Evolutionary conservation across 768 basidiomycete species (phyloP), one percentile per base, ranked within the genome.

Genomic region (Lactifluus pinguis): DNA sequence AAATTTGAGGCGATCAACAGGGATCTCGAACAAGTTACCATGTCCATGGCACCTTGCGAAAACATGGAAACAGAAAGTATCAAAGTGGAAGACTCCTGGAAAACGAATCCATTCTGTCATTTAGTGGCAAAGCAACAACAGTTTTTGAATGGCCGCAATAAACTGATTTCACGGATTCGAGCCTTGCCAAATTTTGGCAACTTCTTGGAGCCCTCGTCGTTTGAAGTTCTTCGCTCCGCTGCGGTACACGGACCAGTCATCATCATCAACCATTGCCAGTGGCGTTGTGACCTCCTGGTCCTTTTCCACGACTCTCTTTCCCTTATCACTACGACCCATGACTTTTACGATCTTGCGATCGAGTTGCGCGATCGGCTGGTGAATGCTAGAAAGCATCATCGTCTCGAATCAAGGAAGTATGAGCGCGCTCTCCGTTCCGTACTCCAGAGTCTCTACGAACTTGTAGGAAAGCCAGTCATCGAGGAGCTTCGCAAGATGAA

Each of bases 191-290:
- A 41, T 4, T 53, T 62, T 17, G 34, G 47, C 17, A 8, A 15
- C 41, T 62, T 62, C 19, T 48, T 53, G 21, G 6, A 2, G 34
- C 6, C 45, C 2, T 15, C 32, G 1, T 39, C 32, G 13, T 62
- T 52, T 42, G 45, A 50, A 5, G 9, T 15, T 7, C 41, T 62
- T 30, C 41, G 32, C 2, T 8, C 25, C 4, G 61, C 53, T 14
- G 61, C 61, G 9, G 29, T 39, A 30, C 29, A 51, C 3, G 61
- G 55, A 39, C 61, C 61, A 13, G 48, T 62, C 6, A 57, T 57
- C 1, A 29, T 62, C 21, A 45, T 62, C 45, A 57, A 57, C 17
- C 32, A 52, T 21, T 44, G 14, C 21, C 6, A 17, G 6, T 21
- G 25, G n/a, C 61, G 55, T 6, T 57, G 19, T 30, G 55, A 62